Base-by-base conservation (phyloP, 345 rosid species). In the Salix exigua region DNA sequence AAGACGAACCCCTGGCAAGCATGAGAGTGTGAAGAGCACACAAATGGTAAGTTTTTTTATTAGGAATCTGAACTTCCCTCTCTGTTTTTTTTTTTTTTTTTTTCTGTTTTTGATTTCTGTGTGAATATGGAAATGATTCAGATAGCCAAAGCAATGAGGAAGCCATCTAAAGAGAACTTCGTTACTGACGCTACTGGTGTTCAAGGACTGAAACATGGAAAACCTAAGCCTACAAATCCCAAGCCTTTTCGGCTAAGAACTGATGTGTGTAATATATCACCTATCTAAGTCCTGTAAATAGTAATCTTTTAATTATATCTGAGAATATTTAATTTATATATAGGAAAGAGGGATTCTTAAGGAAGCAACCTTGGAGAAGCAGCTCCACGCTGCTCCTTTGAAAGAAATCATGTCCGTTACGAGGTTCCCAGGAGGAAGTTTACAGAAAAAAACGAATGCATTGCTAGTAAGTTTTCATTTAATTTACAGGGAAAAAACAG, bases 191-290 rank as follows among this genome's bases (percentile, higher is more conserved):
- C 74, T 23, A 68, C 23, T 31, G 73, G 80, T 61, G 76, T 83
- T 68, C 81, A 70, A 77, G 77, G 73, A 74, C 75, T 84, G 70
- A 88, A 88, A 85, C 86, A 84, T 63, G 78, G 73, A 74, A 93
- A 91, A 77, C 94, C 95, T 69, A 92, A 84, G 84, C 87, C 91
- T 35, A 96, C 98, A 7, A 87, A 91, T 88, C 98, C 99, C 66
- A 96, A 90, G 87, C 99, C 99, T 53, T 96, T 96, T 80, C 83
- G 99, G 77, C 91, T 96, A 60, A 89, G 98, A 86, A 93, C 97
- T 19, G 92, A 96, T 88, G 99, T 96, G 89, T 66, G 91, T 72
- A 35, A 79, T 46, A 62, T 18, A 6, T 35, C 50, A 12, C 31
- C 26, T 60, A 13, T 28, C 25, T 50, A 63, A 28, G 75, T 25